Conservation (phyloP, 768 basidiomycete species). For the Auriculariales sp. region DNA sequence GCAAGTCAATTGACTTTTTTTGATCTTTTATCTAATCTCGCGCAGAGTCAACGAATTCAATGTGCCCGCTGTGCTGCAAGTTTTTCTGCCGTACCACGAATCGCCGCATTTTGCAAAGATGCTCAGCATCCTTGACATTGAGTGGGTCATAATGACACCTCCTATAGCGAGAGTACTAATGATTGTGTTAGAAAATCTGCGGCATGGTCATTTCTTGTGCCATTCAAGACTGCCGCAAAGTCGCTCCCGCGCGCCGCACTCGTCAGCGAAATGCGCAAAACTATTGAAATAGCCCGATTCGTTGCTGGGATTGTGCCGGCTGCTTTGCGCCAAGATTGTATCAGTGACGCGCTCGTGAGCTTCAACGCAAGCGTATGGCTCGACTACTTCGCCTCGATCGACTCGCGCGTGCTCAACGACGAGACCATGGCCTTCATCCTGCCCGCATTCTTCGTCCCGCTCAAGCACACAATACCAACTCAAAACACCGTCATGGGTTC, state of each 20-base stretch:
- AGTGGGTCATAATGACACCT: slow-evolving; percentile 24
- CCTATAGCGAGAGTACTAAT: not conserved
- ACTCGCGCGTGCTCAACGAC: slow-evolving; percentile 38
- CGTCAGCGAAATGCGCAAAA: slow-evolving; percentile 62
- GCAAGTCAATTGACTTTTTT: slow-evolving; percentile 24
- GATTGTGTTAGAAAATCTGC: slow-evolving; percentile 35
- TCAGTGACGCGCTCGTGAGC: slow-evolving; percentile 36
- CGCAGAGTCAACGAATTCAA: slow-evolving; percentile 88
- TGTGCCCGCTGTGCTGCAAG: slow-evolving; percentile 52
- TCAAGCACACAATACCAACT: not conserved
- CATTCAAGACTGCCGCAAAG: slow-evolving; percentile 66
- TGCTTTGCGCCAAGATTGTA: slow-evolving; percentile 28
- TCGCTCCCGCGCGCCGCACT: slow-evolving; percentile 58
- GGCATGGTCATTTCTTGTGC: slow-evolving; percentile 50
- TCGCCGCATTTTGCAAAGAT: slow-evolving; percentile 90
- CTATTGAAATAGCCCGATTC: slow-evolving; percentile 59
- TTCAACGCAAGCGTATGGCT: slow-evolving; percentile 74
- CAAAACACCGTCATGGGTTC: slow-evolving; percentile 30
- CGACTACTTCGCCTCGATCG: slow-evolving; percentile 52
- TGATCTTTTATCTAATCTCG: not conserved
- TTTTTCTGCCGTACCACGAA: slow-evolving; percentile 92
- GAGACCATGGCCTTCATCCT: slow-evolving; percentile 50
- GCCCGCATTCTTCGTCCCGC: slow-evolving; percentile 16
- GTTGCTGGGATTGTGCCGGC: slow-evolving; percentile 47
- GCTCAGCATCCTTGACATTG: slow-evolving; percentile 69